Percentiles rank a stretch among this genome's conserved stretches.
Conservation (phyloP, 768 basidiomycete species). For the Lactarius tabidus region DNA sequence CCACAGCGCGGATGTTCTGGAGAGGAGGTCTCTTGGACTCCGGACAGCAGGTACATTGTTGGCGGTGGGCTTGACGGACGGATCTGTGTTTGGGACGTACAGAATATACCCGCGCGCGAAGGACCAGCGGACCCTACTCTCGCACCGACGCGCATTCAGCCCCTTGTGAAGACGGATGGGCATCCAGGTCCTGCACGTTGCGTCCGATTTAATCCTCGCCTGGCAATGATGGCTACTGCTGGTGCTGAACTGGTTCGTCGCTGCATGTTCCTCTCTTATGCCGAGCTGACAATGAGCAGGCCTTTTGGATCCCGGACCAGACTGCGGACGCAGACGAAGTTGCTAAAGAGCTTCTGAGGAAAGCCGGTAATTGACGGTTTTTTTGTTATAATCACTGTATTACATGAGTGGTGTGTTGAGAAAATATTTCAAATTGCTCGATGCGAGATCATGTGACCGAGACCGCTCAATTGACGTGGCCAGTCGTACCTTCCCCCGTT, state of each 20-base stretch:
- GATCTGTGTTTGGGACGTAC: slow-evolving; percentile 84
- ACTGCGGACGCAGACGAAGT: slow-evolving; percentile 65
- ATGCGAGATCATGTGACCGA: slow-evolving; percentile 17
- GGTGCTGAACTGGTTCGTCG: slow-evolving; percentile 73
- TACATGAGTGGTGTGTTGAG: neutral
- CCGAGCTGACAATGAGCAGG: slow-evolving; percentile 33
- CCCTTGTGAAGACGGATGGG: slow-evolving; percentile 58
- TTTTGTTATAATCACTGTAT: neutral
- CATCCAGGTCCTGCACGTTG: slow-evolving; percentile 83
- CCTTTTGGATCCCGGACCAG: slow-evolving; percentile 66
- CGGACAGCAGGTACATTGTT: slow-evolving; percentile 87
- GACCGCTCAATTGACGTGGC: slow-evolving; percentile 9
- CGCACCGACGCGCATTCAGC: slow-evolving; percentile 49
- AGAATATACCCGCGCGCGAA: slow-evolving; percentile 50
- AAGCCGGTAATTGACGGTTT: slow-evolving; percentile 33
- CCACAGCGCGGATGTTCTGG: slow-evolving; percentile 79
- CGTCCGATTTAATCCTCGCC: slow-evolving; percentile 85
- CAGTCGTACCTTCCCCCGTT: neutral
- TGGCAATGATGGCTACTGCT: slow-evolving; percentile 83
- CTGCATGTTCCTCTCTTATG: neutral
- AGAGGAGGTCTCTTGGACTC: slow-evolving; percentile 92
- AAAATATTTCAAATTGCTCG: neutral
- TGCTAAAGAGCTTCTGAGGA: slow-evolving; percentile 64
- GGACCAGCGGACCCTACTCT: slow-evolving; percentile 54
- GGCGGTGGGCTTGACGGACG: slow-evolving; percentile 84